Evolutionary conservation across 257 asterid genomes (phyloP).

Genomic region (Primulina huaijiensis): DNA sequence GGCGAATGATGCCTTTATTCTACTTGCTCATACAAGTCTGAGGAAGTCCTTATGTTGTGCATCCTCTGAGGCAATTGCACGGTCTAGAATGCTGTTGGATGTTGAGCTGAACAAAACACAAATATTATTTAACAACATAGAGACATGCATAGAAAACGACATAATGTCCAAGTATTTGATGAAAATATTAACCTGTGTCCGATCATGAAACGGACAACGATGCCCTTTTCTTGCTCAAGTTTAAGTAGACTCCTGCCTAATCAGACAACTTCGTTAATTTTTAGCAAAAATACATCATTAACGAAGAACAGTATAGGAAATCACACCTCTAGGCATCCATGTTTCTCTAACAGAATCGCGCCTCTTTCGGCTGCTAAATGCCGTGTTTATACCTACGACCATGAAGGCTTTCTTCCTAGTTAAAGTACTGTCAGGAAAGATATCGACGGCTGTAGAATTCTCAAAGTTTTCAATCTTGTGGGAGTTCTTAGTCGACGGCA

Average conservation of each 20-base stretch:
- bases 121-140: background rate
- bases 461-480: conserved; percentile 29
- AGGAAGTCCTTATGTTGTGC: conserved; percentile 65
- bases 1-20: background rate
- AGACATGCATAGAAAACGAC: background rate
- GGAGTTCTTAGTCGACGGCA: conserved; percentile 41
- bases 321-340: conserved; percentile 83
- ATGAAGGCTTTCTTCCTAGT: conserved; percentile 48
- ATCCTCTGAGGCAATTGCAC: conserved; percentile 66
- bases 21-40: conserved; percentile 50
- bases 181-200: conserved; percentile 63
- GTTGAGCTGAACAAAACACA: conserved; percentile 43
- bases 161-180: background rate
- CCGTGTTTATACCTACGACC: conserved; percentile 77
- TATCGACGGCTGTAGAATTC: conserved; percentile 22
- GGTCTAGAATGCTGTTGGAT: conserved; percentile 69
- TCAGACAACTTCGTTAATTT: background rate
- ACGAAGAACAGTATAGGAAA: background rate
- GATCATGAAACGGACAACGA: conserved; percentile 74
- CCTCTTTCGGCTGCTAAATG: conserved; percentile 78
- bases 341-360: conserved; percentile 82
- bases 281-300: background rate
- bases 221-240: conserved; percentile 75
- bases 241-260: conserved; percentile 55
- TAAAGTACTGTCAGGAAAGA: conserved; percentile 7